Percentiles rank a stretch among this genome's conserved stretches.
Conservation (phyloP, 2,329 filamentous ascomycete genomes). For the Elsinoe perseae region DNA sequence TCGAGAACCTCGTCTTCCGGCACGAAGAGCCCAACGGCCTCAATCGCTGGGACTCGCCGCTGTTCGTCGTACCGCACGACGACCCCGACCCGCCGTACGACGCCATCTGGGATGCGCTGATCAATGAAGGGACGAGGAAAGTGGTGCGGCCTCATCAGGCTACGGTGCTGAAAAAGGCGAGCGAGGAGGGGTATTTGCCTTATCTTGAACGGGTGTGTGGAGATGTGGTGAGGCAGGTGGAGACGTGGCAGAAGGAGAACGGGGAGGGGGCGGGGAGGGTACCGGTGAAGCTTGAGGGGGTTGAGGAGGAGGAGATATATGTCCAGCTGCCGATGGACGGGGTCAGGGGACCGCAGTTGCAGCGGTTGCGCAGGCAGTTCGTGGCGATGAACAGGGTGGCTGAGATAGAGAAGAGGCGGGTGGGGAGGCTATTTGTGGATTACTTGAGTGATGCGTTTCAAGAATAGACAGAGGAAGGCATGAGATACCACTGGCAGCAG, state of each 20-base stretch:
- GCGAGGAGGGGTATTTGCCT: slow-evolving; percentile 65
- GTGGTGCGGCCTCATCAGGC: slow-evolving; percentile 65
- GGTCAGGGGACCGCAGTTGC: slow-evolving; percentile 61
- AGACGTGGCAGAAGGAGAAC: slow-evolving; percentile 60
- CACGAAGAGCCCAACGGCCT: slow-evolving; percentile 84
- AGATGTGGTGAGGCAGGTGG: slow-evolving; percentile 61
- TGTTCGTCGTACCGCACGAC: slow-evolving; percentile 72
- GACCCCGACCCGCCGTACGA: slow-evolving; percentile 62
- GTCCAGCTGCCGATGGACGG: slow-evolving; percentile 60
- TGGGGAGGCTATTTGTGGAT: slow-evolving; percentile 35
- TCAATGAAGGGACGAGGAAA: slow-evolving; percentile 57
- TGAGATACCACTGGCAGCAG: not conserved
- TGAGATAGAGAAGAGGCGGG: slow-evolving; percentile 33
- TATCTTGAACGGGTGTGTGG: slow-evolving; percentile 72
- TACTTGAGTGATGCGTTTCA: slow-evolving; percentile 36
- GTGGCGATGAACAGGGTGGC: slow-evolving; percentile 66
- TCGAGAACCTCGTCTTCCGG: slow-evolving; percentile 71
- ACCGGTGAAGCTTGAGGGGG: slow-evolving; percentile 21
- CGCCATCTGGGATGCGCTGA: slow-evolving; percentile 65
- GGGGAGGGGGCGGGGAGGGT: slow-evolving; percentile 55
- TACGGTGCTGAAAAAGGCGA: slow-evolving; percentile 60
- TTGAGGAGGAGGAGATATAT: slow-evolving; percentile 44
- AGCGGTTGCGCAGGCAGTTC: slow-evolving; percentile 69
- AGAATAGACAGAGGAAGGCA: slow-evolving; percentile 8
- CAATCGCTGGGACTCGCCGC: slow-evolving; percentile 74